These are phyloP conservation scores for Bruguiera hainesii DNA, from an alignment of 441 rosid genomes.

Conservation along the genomic window DNA sequence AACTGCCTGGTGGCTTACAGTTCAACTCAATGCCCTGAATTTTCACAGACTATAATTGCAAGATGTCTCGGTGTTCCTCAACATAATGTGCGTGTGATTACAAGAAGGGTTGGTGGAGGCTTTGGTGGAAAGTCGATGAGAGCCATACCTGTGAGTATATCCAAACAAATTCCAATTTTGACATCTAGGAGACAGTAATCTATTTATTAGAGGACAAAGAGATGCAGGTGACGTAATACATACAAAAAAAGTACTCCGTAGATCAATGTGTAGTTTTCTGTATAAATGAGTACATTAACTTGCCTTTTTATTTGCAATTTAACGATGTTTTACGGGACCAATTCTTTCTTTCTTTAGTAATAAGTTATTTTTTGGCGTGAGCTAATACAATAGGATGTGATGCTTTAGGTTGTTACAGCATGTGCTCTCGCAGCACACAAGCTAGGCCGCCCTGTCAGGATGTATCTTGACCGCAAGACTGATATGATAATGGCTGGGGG, in stretches of 20 bases:
- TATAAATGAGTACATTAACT: neutral
- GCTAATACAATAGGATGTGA: conserved; percentile 3
- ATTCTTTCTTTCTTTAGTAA: neutral
- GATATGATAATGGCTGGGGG: conserved; percentile 95
- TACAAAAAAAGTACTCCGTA: too few species aligned
- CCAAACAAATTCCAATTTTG: neutral
- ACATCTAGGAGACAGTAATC: too few species aligned
- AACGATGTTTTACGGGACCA: neutral
- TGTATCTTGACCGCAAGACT: conserved; percentile 61
- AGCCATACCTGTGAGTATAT: conserved; percentile 66
- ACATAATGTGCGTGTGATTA: conserved; percentile 78
- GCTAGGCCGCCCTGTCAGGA: conserved; percentile 67
- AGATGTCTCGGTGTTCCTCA: conserved; percentile 80
- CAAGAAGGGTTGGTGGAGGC: conserved; percentile 92
- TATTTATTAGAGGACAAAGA: too few species aligned
- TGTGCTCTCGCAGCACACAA: conserved; percentile 86
- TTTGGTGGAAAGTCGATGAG: conserved; percentile 80
- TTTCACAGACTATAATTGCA: conserved; percentile 50
- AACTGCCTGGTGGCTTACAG: conserved; percentile 74
- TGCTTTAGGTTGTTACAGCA: conserved; percentile 66
- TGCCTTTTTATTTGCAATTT: neutral
- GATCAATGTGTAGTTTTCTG: too few species aligned
- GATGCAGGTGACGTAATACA: too few species aligned
- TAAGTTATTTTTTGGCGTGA: neutral
- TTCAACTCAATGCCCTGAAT: conserved; percentile 66